Conservation (phyloP, 495 filamentous ascomycete genomes). For the Aspergillus nanangensis region DNA sequence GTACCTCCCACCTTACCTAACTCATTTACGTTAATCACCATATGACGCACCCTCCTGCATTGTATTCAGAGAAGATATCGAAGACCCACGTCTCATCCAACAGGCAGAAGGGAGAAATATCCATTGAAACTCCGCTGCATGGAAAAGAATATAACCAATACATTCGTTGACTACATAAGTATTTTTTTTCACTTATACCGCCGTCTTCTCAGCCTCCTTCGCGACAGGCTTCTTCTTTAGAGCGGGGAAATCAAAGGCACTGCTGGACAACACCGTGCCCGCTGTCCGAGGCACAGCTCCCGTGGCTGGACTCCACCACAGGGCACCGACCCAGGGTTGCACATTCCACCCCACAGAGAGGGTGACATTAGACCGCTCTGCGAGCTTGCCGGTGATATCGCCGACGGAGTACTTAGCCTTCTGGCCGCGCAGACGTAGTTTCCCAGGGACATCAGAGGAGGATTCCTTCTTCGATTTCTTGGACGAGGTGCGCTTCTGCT, state of each 20-base stretch:
- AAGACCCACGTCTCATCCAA: no score
- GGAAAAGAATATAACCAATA: no score
- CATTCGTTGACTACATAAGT: no score
- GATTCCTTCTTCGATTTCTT: slow-evolving; percentile 5
- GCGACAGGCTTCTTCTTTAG: slow-evolving; percentile 47
- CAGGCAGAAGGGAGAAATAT: no score
- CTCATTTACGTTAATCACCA: no score
- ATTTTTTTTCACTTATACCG: slow-evolving; percentile 3
- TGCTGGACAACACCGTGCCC: slow-evolving; percentile 63
- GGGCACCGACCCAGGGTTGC: slow-evolving; percentile 89
- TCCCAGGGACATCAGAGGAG: slow-evolving; percentile 40
- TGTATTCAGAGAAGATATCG: no score
- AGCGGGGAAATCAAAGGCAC: slow-evolving; percentile 67
- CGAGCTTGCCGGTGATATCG: slow-evolving; percentile 72
- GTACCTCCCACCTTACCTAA: no score
- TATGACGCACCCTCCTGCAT: no score
- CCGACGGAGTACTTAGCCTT: slow-evolving; percentile 93
- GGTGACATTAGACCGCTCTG: slow-evolving; percentile 65
- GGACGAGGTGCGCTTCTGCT: slow-evolving; percentile 7
- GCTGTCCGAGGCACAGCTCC: slow-evolving; percentile 50
- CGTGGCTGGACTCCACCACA: slow-evolving; percentile 67
- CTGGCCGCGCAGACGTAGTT: slow-evolving; percentile 70
- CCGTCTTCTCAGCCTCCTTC: background rate
- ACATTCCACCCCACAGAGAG: slow-evolving; percentile 88
- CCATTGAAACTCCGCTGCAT: no score